Percentiles rank a stretch among this genome's conserved stretches.
Evolutionary conservation across 129 eudicot genomes (phyloP).

Genomic region (Arctium minus): DNA sequence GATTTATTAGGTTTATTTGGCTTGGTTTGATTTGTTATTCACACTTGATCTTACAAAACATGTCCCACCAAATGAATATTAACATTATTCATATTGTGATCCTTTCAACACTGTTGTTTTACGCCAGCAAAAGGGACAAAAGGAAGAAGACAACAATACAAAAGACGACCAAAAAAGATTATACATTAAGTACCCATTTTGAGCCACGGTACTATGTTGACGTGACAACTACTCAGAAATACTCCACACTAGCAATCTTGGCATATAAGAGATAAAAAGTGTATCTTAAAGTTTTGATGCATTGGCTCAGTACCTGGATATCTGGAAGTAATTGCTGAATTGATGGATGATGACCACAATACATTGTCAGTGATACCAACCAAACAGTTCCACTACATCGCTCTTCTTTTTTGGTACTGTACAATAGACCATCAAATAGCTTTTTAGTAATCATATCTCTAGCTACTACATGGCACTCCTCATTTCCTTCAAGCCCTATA

Average conservation of each 20-base stretch:
- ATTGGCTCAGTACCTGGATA: slow-evolving; percentile 64
- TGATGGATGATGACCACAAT: slow-evolving; percentile 77
- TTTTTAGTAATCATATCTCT: slow-evolving; percentile 80
- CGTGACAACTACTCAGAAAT: not conserved
- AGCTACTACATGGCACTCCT: slow-evolving; percentile 48
- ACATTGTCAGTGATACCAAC: slow-evolving; percentile 85
- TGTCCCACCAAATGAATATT: not conserved
- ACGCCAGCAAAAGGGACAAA: not conserved
- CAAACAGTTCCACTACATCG: slow-evolving; percentile 97
- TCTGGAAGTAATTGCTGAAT: slow-evolving; percentile 90
- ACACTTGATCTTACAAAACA: not conserved
- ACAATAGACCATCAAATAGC: slow-evolving; percentile 77
- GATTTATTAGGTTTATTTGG: not conserved
- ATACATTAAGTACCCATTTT: not conserved
- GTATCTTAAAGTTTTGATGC: not conserved
- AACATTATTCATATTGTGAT: not conserved
- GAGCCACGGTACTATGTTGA: not conserved
- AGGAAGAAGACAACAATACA: not conserved
- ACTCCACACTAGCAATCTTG: not conserved
- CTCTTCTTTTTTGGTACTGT: slow-evolving; percentile 89
- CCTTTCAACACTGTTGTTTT: not conserved
- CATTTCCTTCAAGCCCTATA: slow-evolving; percentile 40
- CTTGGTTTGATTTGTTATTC: not conserved
- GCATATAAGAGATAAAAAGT: not conserved
- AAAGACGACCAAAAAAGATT: not conserved